These are phyloP conservation scores for Candolleomyces aberdarensis DNA, from an alignment of 768 basidiomycete genomes.

Conservation along the genomic window DNA sequence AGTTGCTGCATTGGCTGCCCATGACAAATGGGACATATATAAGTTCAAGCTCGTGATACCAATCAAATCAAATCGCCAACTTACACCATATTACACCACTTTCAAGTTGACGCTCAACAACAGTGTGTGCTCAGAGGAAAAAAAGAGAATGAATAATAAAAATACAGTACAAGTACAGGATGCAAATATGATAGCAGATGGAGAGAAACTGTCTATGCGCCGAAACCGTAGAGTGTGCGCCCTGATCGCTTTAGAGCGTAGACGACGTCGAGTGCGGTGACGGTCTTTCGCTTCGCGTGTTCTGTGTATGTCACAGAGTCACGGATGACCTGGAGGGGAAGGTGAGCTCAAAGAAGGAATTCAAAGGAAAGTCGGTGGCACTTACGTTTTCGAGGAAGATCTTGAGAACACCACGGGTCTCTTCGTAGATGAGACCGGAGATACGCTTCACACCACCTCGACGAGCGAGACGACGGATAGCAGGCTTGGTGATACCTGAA, in stretches of 20 bases:
- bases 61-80: not conserved
- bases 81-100: not conserved
- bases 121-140: not conserved
- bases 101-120: not conserved
- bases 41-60: no score
- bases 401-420: constrained; percentile 80
- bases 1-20: constrained; percentile 4
- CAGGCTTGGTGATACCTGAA: constrained; percentile 55
- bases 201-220: constrained; percentile 47
- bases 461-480: constrained; percentile 76
- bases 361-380: not conserved
- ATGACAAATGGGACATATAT: not conserved
- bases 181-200: constrained; percentile 12
- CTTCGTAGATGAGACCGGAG: constrained; percentile 73
- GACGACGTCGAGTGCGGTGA: constrained; percentile 82
- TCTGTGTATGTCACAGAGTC: constrained; percentile 91
- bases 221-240: constrained; percentile 80
- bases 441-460: constrained; percentile 84
- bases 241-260: constrained; percentile 72
- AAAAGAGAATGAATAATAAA: constrained; percentile 6
- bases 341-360: not conserved
- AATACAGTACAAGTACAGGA: constrained; percentile 26
- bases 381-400: constrained; percentile 61
- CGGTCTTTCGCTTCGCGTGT: constrained; percentile 88
- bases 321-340: constrained; percentile 51